Evolutionary conservation across 352 stramenopile species (phyloP), one percentile per base, ranked within the genome.

Genomic region (Phytophthora agathidicida): DNA sequence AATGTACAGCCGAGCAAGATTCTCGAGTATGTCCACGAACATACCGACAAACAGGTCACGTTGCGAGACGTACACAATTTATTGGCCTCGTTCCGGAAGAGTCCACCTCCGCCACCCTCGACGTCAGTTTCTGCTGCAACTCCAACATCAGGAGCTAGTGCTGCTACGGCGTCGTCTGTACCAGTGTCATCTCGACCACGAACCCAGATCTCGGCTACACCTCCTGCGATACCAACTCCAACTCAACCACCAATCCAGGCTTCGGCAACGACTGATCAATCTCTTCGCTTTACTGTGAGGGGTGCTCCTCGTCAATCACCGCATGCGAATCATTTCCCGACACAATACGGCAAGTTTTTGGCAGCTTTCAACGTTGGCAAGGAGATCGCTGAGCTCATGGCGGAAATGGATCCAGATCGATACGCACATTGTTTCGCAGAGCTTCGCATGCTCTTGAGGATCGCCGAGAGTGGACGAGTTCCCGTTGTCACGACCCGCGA

Each of bases 271-370:
- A 24, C 24, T 26, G 43, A 53, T 37, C 43, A 9, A 49, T 37
- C 36, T 5, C 32, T 27, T 10, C 41, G 37, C 11, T 66, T 62
- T 50, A 41, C 56, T 6, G 26, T 5, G 22, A 37, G 36, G 23
- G 52, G 17, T 20, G 16, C 6, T 2, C 11, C 22, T 27, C 38
- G 26, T 35, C 44, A 11, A 35, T 28, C 17, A n/a, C 20, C 2
- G 24, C 28, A 31, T n/a, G n/a, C 23, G 5, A 60, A 30, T 5
- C 41, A 58, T 22, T 31, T 17, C 10, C 46, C 47, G 16, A 58
- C 55, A 10, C 62, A 66, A 19, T 71, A 71, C 22, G 62, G 38
- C 43, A 62, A 71, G 39, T 71, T 71, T 35, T 27, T 71, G 9
- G 56, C 56, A 23, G 26, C 48, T 38, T 71, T 71, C 30, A 58